Evolutionary conservation across 306 rosid genomes (phyloP).

Genomic region (Rosa rugosa): DNA sequence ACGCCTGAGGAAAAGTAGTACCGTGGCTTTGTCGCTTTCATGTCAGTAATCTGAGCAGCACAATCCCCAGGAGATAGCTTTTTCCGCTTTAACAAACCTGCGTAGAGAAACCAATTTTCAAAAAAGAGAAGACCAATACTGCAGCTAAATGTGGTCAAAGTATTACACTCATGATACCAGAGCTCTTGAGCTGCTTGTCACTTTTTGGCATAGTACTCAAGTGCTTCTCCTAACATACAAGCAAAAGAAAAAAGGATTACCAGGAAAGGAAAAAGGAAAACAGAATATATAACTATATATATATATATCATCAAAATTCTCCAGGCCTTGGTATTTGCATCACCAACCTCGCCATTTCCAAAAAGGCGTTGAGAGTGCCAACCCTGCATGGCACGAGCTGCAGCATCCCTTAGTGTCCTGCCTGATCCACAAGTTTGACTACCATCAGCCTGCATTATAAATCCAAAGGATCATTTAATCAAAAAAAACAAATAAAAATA

Average conservation of each 20-base stretch:
- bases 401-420: conserved; percentile 80
- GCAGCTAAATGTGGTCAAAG: not conserved
- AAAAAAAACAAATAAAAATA: not conserved
- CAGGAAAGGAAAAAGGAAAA: not conserved
- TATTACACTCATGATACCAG: conserved; percentile 43
- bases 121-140: conserved; percentile 30
- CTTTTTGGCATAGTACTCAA: conserved; percentile 37
- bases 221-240: conserved; percentile 10
- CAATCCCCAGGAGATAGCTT: conserved; percentile 50
- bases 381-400: conserved; percentile 87
- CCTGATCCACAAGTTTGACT: conserved; percentile 60
- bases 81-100: conserved; percentile 66
- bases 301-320: conserved; percentile 14
- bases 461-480: not conserved
- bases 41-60: conserved; percentile 54
- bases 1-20: conserved; percentile 16
- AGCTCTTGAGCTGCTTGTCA: conserved; percentile 66
- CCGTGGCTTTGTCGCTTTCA: conserved; percentile 64
- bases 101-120: conserved; percentile 19
- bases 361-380: conserved; percentile 80
- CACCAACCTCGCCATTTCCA: conserved; percentile 71
- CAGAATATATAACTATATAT: not conserved
- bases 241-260: not conserved
- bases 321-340: conserved; percentile 59
- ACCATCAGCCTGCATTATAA: conserved; percentile 23